A percentile compares a stretch with the other conserved stretches of the same genome.
Conservation (phyloP, 179 eudicot species). For the Kewa caespitosa region DNA sequence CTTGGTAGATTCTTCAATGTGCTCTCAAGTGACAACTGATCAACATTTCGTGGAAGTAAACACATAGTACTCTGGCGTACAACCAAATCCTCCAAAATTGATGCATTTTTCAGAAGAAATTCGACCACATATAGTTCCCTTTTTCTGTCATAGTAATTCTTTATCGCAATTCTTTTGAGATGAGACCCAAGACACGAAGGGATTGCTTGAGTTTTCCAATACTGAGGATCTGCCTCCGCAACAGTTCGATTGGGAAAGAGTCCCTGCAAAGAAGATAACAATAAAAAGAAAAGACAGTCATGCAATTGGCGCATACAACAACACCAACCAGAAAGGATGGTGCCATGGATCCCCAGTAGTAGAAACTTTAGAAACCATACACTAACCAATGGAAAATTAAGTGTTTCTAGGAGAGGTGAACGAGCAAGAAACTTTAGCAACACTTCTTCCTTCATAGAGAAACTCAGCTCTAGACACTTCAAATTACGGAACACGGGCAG, state of each 20-base stretch:
- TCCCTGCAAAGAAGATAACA: no score
- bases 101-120: not conserved
- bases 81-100: constrained; percentile 10
- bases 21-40: not conserved
- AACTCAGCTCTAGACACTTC: not conserved
- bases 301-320: no score
- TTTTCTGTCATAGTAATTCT: not conserved
- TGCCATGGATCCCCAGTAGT: no score
- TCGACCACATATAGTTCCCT: not conserved
- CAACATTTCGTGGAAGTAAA: not conserved
- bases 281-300: no score
- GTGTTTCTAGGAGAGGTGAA: no score
- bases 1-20: constrained; percentile 3
- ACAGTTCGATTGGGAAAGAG: no score
- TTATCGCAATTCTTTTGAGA: not conserved
- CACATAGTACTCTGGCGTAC: not conserved
- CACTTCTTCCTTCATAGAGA: not conserved
- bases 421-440: constrained; percentile 11
- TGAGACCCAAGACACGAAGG: no score
- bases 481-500: not conserved
- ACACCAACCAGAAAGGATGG: no score
- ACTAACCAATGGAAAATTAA: no score
- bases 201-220: no score
- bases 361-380: no score
- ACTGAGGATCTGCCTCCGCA: no score